Conservation (phyloP, 768 basidiomycete genomes). For the Mrakia gelida region DNA sequence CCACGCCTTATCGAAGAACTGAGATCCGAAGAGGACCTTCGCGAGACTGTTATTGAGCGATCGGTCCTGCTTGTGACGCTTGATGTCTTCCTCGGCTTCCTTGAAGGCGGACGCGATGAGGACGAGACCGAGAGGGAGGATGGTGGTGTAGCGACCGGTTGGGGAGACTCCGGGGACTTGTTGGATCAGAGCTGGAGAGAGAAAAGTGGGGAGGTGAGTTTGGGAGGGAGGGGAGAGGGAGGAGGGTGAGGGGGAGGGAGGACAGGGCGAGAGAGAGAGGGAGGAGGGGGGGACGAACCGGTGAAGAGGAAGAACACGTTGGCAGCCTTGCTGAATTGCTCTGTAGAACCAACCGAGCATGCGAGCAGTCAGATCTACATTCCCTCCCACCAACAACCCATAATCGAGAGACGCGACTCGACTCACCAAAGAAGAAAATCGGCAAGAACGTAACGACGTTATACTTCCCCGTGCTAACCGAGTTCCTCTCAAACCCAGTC, state of each 20-base stretch:
- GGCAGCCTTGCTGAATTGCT: constrained; percentile 98
- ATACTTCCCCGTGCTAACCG: constrained; percentile 92
- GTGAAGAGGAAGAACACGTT: constrained; percentile 99
- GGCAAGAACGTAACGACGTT: constrained; percentile 79
- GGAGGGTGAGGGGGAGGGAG: constrained; percentile 2
- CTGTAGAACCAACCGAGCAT: constrained; percentile 47
- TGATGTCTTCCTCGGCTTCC: constrained; percentile 91
- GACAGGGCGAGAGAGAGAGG: no score
- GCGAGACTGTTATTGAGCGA: constrained; percentile 80
- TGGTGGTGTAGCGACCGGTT: constrained; percentile 90
- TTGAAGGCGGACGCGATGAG: constrained; percentile 92
- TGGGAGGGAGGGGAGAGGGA: background rate
- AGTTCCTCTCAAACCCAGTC: constrained; percentile 67
- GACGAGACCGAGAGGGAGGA: constrained; percentile 80
- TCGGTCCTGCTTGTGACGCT: constrained; percentile 92
- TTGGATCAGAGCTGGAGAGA: constrained; percentile 70
- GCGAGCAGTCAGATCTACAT: background rate
- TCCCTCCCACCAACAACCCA: background rate
- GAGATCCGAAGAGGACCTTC: constrained; percentile 64
- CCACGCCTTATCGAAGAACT: constrained; percentile 76
- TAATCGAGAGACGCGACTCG: no score
- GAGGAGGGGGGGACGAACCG: constrained; percentile 15
- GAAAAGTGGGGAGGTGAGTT: background rate
- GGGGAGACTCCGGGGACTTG: constrained; percentile 98
- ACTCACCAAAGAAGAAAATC: constrained; percentile 85